These are phyloP conservation scores for Thelephora ganbajun DNA, from an alignment of 768 basidiomycete genomes.

Conservation along the genomic window DNA sequence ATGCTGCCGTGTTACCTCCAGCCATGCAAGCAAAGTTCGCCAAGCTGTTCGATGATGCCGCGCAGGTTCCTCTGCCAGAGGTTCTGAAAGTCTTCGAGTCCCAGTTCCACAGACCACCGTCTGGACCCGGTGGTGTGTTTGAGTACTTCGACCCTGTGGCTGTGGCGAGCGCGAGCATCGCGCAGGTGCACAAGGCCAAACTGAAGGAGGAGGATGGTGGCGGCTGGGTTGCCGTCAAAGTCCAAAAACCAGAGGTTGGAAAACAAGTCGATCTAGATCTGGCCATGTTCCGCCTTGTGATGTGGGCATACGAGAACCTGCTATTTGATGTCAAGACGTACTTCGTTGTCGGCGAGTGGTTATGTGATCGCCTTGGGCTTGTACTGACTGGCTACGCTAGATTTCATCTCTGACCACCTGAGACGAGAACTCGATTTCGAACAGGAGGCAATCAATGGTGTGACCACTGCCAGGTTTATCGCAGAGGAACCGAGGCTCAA, in stretches of 20 bases:
- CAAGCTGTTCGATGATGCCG: constrained; percentile 79
- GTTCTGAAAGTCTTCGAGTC: constrained; percentile 51
- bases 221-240: constrained; percentile 81
- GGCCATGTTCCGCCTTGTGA: constrained; percentile 50
- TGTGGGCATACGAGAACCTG: constrained; percentile 70
- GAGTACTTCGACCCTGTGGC: constrained; percentile 64
- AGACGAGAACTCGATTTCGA: constrained; percentile 73
- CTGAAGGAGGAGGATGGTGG: constrained; percentile 22
- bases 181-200: constrained; percentile 81
- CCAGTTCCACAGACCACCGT: constrained; percentile 55
- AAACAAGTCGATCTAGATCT: constrained; percentile 84
- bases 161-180: constrained; percentile 80
- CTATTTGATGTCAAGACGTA: constrained; percentile 80
- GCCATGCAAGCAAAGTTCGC: constrained; percentile 76
- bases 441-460: constrained; percentile 68
- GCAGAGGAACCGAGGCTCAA: constrained; percentile 55
- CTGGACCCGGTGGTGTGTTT: constrained; percentile 62
- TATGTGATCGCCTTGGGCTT: neutral
- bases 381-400: constrained; percentile 18
- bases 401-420: constrained; percentile 71
- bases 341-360: constrained; percentile 53
- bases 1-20: constrained; percentile 72
- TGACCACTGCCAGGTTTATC: constrained; percentile 52
- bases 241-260: constrained; percentile 80
- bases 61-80: constrained; percentile 63